Conservation (phyloP, 345 rosid genomes). For the Ricinus communis region DNA sequence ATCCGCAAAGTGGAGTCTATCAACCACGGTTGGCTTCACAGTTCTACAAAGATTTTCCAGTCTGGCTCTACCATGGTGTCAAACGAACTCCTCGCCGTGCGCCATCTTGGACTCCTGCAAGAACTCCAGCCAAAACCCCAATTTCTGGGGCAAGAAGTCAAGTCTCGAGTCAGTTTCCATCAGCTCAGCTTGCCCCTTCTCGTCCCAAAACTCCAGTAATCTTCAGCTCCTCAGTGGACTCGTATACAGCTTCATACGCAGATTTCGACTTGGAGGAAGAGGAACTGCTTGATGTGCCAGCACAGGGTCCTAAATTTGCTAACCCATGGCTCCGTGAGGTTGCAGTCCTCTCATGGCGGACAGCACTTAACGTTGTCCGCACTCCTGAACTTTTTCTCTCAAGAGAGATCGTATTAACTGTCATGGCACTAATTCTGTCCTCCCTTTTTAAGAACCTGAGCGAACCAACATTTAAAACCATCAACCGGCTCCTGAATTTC, state of each 20-base stretch:
- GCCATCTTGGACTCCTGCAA: slow-evolving; percentile 64
- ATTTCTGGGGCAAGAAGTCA: slow-evolving; percentile 29
- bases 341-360: slow-evolving; percentile 53
- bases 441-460: slow-evolving; percentile 47
- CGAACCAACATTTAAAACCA: slow-evolving; percentile 26
- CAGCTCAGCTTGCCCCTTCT: slow-evolving; percentile 30
- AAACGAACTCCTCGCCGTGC: slow-evolving; percentile 46
- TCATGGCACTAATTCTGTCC: slow-evolving; percentile 65
- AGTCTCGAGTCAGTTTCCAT: slow-evolving; percentile 29
- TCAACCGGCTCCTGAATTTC: slow-evolving; percentile 58
- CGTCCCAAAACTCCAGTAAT: slow-evolving; percentile 32
- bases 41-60: slow-evolving; percentile 62
- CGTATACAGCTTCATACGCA: slow-evolving; percentile 36
- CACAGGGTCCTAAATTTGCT: slow-evolving; percentile 51
- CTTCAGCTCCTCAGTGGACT: slow-evolving; percentile 27
- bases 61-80: slow-evolving; percentile 59
- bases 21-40: slow-evolving; percentile 63
- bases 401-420: slow-evolving; percentile 47
- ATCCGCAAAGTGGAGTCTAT: slow-evolving; percentile 36
- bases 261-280: slow-evolving; percentile 37
- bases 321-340: slow-evolving; percentile 69
- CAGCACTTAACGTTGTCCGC: slow-evolving; percentile 47
- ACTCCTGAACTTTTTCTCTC: slow-evolving; percentile 66
- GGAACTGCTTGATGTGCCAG: slow-evolving; percentile 46
- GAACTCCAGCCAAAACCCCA: slow-evolving; percentile 47